Evolutionary conservation across 768 basidiomycete species (phyloP).

Genomic region (Cyathus striatus): DNA sequence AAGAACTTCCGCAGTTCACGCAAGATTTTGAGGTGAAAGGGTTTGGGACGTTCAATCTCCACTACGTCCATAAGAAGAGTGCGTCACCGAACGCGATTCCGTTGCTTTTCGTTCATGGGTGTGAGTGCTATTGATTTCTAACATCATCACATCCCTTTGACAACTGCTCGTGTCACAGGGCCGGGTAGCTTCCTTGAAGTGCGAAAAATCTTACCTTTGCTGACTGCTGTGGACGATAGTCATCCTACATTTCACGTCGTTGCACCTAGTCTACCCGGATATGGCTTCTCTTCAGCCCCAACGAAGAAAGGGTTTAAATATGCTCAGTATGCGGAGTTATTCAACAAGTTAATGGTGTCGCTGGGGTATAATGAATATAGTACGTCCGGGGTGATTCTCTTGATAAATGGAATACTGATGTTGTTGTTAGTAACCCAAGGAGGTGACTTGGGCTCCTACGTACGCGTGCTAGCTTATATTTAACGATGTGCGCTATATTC

Average conservation of each 20-base stretch:
- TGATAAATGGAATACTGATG: neutral
- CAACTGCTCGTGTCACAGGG: conserved; percentile 34
- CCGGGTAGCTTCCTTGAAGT: conserved; percentile 49
- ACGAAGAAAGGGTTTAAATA: conserved; percentile 38
- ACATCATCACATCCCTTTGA: neutral
- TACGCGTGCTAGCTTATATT: conserved; percentile 14
- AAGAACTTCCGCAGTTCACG: conserved; percentile 43
- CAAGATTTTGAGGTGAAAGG: conserved; percentile 38
- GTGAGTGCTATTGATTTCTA: conserved; percentile 12
- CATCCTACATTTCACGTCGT: conserved; percentile 54
- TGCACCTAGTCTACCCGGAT: conserved; percentile 45
- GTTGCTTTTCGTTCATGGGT: conserved; percentile 51
- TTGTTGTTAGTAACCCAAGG: conserved; percentile 27
- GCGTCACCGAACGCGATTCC: conserved; percentile 35
- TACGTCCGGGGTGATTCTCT: conserved; percentile 5
- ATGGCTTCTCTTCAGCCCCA: conserved; percentile 46
- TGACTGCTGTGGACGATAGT: conserved; percentile 30
- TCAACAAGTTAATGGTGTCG: conserved; percentile 39
- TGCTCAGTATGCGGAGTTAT: conserved; percentile 39
- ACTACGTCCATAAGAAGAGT: conserved; percentile 48
- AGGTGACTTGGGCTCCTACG: conserved; percentile 34
- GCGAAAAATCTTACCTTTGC: conserved; percentile 42
- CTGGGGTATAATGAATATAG: conserved; percentile 42
- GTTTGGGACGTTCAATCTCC: conserved; percentile 33
- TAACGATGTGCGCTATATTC: neutral